Conservation (phyloP, 352 stramenopile species). For the Pseudoperonospora humuli region DNA sequence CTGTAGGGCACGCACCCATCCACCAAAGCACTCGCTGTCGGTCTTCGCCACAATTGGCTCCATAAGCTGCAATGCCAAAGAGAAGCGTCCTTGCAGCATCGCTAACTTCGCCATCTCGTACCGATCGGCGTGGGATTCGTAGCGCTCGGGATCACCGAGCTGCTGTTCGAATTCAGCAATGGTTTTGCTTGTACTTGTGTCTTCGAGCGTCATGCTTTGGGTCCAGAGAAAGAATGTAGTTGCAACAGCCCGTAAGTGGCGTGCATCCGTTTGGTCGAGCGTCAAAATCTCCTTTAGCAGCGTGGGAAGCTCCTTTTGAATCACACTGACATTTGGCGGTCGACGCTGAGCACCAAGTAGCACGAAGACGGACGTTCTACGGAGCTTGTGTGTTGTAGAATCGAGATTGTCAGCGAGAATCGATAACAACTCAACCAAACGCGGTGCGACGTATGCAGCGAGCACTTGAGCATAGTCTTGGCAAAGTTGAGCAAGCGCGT, state of each 20-base stretch:
- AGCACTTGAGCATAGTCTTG: conserved; percentile 13
- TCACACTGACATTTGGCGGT: conserved; percentile 6
- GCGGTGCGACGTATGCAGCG: conserved; percentile 5
- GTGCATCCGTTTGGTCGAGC: conserved; percentile 7
- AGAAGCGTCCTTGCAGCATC: conserved; percentile 31
- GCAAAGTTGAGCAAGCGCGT: conserved; percentile 15
- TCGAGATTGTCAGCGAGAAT: conserved; percentile 9
- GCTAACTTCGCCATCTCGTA: conserved; percentile 40
- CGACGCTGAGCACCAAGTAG: conserved; percentile 17
- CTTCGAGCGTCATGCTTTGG: conserved; percentile 3
- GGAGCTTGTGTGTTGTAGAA: neutral
- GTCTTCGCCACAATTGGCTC: conserved; percentile 12
- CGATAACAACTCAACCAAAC: conserved; percentile 22
- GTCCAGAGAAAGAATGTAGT: conserved; percentile 31
- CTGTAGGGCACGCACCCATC: conserved; percentile 34
- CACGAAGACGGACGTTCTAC: conserved; percentile 16
- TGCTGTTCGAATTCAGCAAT: conserved; percentile 15
- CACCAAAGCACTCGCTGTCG: conserved; percentile 40
- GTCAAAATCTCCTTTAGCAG: conserved; percentile 18
- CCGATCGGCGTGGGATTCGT: conserved; percentile 29
- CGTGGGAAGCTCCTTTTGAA: conserved; percentile 13
- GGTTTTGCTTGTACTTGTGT: neutral
- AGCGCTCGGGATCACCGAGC: conserved; percentile 10
- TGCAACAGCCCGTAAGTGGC: conserved; percentile 19
- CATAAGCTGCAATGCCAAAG: conserved; percentile 21